Evolutionary conservation across 768 basidiomycete species (phyloP).

Genomic region (Tylopilus subfusipes): DNA sequence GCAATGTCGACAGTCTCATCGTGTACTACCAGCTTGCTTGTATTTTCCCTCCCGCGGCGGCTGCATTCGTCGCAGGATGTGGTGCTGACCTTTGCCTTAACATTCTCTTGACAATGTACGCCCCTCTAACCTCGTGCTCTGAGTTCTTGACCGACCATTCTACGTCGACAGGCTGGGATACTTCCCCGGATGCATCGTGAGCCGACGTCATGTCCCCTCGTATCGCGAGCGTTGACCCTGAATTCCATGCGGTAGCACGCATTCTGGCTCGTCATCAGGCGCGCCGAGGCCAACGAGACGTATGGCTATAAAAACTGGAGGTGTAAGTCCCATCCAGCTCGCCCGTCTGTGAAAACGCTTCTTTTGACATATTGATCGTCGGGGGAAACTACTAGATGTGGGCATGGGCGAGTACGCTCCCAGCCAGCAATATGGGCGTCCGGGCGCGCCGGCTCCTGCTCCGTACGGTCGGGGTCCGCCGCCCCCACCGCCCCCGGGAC

Average conservation of each 20-base stretch:
- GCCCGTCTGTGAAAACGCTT: neutral
- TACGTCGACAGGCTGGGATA: conserved; percentile 56
- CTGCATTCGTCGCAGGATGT: conserved; percentile 72
- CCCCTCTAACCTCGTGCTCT: neutral
- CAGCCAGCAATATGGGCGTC: neutral
- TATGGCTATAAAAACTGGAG: conserved; percentile 24
- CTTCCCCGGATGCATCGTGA: conserved; percentile 57
- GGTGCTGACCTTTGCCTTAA: conserved; percentile 81
- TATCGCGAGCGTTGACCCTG: neutral
- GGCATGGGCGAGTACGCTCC: conserved; percentile 22
- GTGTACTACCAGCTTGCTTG: conserved; percentile 53
- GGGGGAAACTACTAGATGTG: conserved; percentile 1
- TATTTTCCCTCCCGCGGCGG: conserved; percentile 77
- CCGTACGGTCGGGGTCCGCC: neutral
- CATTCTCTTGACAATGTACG: conserved; percentile 72
- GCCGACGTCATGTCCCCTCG: conserved; percentile 1
- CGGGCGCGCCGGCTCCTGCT: neutral
- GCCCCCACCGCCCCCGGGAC: neutral
- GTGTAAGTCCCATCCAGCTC: conserved; percentile 10
- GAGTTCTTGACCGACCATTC: neutral
- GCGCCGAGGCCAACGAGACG: conserved; percentile 71
- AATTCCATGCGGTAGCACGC: conserved; percentile 49
- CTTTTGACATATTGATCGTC: neutral
- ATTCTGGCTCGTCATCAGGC: conserved; percentile 82
- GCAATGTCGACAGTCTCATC: neutral